Evolutionary conservation across 768 basidiomycete genomes (phyloP).

Genomic region (Phylloporus scabripes): DNA sequence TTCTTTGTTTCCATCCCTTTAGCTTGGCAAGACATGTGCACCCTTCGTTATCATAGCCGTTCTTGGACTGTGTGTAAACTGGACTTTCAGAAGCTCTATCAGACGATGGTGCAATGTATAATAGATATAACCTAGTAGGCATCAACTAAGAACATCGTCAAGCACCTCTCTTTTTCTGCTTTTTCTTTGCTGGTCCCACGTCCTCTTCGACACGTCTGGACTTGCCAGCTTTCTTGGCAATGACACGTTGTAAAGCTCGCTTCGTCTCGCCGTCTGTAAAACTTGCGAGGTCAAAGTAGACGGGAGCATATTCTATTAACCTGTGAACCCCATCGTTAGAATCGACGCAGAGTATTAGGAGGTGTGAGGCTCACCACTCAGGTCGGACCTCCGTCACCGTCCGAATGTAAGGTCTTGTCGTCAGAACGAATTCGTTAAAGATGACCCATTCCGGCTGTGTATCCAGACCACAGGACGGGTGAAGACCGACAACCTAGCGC

Average conservation of each 20-base stretch:
- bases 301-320: slow-evolving; percentile 56
- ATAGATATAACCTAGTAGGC: background rate
- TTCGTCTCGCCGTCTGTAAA: slow-evolving; percentile 74
- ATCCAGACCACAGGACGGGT: slow-evolving; percentile 85
- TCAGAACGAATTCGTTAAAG: slow-evolving; percentile 94
- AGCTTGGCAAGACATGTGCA: too few species aligned
- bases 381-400: slow-evolving; percentile 82
- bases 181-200: slow-evolving; percentile 10
- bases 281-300: slow-evolving; percentile 56
- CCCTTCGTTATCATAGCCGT: too few species aligned
- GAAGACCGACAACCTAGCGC: slow-evolving; percentile 30
- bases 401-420: slow-evolving; percentile 82
- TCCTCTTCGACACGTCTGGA: slow-evolving; percentile 7
- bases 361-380: slow-evolving; percentile 63
- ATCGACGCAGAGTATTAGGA: background rate
- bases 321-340: slow-evolving; percentile 26
- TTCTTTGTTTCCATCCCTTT: too few species aligned
- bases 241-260: slow-evolving; percentile 47
- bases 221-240: slow-evolving; percentile 49
- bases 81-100: too few species aligned
- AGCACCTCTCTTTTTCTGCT: slow-evolving; percentile 5
- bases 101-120: background rate
- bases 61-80: too few species aligned
- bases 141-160: background rate
- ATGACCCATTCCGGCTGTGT: slow-evolving; percentile 88